These are phyloP conservation scores for Chenopodium formosanum DNA, from an alignment of 148 eudicot species.

Conservation along the genomic window DNA sequence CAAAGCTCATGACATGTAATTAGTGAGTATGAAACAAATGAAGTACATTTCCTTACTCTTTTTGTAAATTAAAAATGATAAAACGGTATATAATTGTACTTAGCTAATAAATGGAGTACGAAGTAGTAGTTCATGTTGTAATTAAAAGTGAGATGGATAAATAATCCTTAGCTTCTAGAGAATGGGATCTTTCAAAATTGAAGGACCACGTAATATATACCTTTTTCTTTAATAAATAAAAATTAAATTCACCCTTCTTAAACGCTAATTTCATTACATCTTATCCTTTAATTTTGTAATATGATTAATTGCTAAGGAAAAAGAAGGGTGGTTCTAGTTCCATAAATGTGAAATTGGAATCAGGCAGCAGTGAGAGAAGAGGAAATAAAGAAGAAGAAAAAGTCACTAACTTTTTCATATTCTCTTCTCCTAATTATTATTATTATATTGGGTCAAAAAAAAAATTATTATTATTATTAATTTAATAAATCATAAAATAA, in stretches of 20 bases:
- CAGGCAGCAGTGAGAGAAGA: constrained; percentile 1
- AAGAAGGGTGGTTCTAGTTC: background rate
- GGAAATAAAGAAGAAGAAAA: background rate
- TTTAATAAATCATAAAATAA: background rate
- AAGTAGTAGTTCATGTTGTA: background rate
- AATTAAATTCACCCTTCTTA: background rate
- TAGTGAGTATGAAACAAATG: no score
- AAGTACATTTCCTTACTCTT: no score
- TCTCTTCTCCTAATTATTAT: background rate
- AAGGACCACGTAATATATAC: background rate
- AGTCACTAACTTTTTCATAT: constrained; percentile 18
- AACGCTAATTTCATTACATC: background rate
- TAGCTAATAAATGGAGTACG: no score
- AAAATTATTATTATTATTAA: no score
- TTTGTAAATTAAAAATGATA: no score
- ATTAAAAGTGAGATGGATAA: background rate
- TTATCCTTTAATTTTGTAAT: constrained; percentile 16
- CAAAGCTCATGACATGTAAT: no score
- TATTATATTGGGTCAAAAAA: no score
- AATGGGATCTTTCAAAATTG: constrained; percentile 11
- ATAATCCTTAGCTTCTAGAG: background rate
- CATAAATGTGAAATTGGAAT: constrained; percentile 13
- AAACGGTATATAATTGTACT: no score
- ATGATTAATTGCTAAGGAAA: background rate
- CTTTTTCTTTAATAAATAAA: background rate